Percentiles rank a stretch among this genome's conserved stretches.
These are phyloP conservation scores for Aspergillus sp. DNA, from an alignment of 2,329 filamentous ascomycete genomes.

Conservation along the genomic window DNA sequence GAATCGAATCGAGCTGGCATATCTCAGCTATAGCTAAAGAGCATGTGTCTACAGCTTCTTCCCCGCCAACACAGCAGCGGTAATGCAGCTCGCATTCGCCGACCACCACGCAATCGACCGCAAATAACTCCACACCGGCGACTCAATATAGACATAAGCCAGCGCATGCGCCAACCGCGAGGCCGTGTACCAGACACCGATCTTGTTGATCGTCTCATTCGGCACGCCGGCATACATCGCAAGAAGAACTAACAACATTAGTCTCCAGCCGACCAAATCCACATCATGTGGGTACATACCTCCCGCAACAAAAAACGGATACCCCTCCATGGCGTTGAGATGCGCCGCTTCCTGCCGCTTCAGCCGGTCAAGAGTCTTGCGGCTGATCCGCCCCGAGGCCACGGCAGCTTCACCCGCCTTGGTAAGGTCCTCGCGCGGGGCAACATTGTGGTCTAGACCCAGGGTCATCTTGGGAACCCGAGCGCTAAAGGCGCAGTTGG, in stretches of 20 bases:
- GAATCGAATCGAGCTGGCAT: no score
- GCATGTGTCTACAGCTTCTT: conserved; percentile 29
- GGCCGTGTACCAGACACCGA: conserved; percentile 37
- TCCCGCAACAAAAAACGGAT: conserved; percentile 36
- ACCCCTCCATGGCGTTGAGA: conserved; percentile 35
- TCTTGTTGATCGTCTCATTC: conserved; percentile 34
- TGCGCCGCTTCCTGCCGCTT: conserved; percentile 37
- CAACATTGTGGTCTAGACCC: conserved; percentile 40
- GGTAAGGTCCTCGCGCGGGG: conserved; percentile 37
- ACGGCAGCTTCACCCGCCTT: conserved; percentile 38
- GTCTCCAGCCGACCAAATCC: not conserved
- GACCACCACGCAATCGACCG: conserved; percentile 41
- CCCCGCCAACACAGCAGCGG: conserved; percentile 35
- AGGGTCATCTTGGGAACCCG: conserved; percentile 32
- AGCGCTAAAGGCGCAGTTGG: conserved; percentile 37
- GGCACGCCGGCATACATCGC: conserved; percentile 36
- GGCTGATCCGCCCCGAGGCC: conserved; percentile 35
- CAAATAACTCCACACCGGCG: conserved; percentile 27
- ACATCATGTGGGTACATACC: conserved; percentile 16
- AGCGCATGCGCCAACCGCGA: conserved; percentile 33
- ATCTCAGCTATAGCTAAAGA: not conserved
- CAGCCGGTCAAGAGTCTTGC: conserved; percentile 33
- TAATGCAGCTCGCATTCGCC: conserved; percentile 39
- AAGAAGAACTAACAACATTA: conserved; percentile 26
- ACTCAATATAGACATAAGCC: conserved; percentile 35